Evolutionary conservation across 495 filamentous ascomycete genomes (phyloP).

Genomic region (Penicillium maclennaniae): DNA sequence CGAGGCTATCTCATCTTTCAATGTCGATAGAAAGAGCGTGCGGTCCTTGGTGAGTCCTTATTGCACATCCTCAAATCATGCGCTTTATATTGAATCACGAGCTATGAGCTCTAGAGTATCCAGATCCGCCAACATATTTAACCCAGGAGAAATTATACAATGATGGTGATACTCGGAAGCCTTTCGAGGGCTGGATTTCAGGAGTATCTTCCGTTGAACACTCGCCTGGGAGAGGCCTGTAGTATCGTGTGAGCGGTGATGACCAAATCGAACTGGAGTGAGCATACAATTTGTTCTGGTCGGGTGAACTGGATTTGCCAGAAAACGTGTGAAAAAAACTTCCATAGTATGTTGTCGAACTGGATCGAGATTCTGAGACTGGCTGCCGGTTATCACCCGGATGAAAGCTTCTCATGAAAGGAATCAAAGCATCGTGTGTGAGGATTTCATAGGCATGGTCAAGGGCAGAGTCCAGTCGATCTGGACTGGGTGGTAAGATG

Average conservation of each 20-base stretch:
- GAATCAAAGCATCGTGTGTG: slow-evolving; percentile 2
- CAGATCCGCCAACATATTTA: background rate
- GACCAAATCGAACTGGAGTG: background rate
- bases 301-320: background rate
- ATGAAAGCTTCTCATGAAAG: slow-evolving; percentile 2
- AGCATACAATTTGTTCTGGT: background rate
- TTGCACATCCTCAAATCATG: too few relatives aligned
- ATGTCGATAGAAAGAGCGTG: too few relatives aligned
- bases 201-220: background rate
- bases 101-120: background rate
- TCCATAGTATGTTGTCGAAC: background rate
- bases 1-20: too few relatives aligned
- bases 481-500: background rate
- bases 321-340: background rate
- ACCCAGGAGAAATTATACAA: background rate
- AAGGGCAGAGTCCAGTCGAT: background rate
- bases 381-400: background rate
- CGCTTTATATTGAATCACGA: background rate
- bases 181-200: background rate
- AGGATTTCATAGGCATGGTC: slow-evolving; percentile 6
- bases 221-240: background rate
- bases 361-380: background rate
- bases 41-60: too few relatives aligned
- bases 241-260: background rate
- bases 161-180: background rate